Base-by-base conservation (phyloP, 2,329 filamentous ascomycete genomes). In the Ilyonectria robusta region DNA sequence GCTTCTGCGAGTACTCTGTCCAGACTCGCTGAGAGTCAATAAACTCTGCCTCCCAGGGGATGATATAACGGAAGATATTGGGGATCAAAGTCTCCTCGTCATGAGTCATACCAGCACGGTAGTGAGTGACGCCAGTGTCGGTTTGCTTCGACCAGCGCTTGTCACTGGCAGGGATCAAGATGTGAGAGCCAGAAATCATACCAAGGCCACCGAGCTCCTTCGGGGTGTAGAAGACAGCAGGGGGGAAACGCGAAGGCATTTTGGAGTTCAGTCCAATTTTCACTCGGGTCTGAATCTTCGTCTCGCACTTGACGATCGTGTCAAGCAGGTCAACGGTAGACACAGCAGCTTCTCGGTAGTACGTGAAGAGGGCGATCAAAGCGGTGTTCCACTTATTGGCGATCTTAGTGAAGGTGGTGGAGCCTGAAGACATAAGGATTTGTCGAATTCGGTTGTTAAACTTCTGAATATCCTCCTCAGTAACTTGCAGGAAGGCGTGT, bases 331-430 rank as follows among this genome's bases (percentile, higher is more conserved):
- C 93, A 67, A 98, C 94, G 0, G 97, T 99, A 1, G 95, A 97
- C 1, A 98, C 95, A 17, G 96, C 96, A 54, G 96, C 96, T 79
- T 99, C 96, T 79, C 96, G 94, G 79, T 99, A 99, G 82, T 99
- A 99, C 0, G 96, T 98, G 83, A 99, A 99, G 29, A 99, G 88
- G 1, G 96, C 95, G 76, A 99, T 99, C 72, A 99, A 83, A 1
- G 94, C 96, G 0, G 96, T 99, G 82, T 99, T 99, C 96, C 97
- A 99, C 84, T 99, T 99, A 84, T 99, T 99, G 53, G 97, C 96
- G 77, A 99, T 99, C 88, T 99, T 99, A 51, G 96, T 99, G 83
- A 99, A 99, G 0, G 96, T 99, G 0, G 96, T 99, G 6, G 94
- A 97, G n/a, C 96, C 97, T 65, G 96, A 98, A 11, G 95, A 98